These are phyloP conservation scores for Suhomyces wounanorum DNA, from an alignment of 1,139 yeast genomes.

Conservation along the genomic window DNA sequence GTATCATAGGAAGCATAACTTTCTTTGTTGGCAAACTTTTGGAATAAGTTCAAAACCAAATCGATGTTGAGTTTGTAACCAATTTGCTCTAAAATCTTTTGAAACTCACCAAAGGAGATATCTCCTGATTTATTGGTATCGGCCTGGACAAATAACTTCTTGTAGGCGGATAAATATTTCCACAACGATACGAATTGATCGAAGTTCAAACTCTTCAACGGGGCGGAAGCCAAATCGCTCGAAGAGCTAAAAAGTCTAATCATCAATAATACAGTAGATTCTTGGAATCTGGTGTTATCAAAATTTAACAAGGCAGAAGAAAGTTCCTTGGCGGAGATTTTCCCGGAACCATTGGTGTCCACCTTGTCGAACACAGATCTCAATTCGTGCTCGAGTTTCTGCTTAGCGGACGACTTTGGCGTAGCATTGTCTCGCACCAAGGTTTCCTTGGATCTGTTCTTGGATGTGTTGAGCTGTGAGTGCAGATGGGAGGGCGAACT, in stretches of 20 bases:
- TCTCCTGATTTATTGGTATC: constrained; percentile 63
- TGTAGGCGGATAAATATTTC: constrained; percentile 74
- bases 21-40: constrained; percentile 52
- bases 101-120: constrained; percentile 68
- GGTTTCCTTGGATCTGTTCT: constrained; percentile 8
- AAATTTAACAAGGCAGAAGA: constrained; percentile 64
- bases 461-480: constrained; percentile 4
- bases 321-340: constrained; percentile 59
- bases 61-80: constrained; percentile 68
- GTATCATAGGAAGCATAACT: constrained; percentile 30
- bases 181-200: constrained; percentile 72
- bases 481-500: constrained; percentile 9
- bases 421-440: constrained; percentile 13
- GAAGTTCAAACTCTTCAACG: constrained; percentile 48
- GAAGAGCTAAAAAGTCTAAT: constrained; percentile 57
- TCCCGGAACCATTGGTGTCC: constrained; percentile 57
- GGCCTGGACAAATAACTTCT: constrained; percentile 63
- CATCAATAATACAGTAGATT: constrained; percentile 65
- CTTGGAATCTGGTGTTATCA: constrained; percentile 64
- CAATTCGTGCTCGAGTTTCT: constrained; percentile 51
- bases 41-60: constrained; percentile 62
- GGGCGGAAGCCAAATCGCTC: constrained; percentile 41
- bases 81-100: constrained; percentile 65
- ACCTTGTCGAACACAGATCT: constrained; percentile 57
- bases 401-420: constrained; percentile 26